These are phyloP conservation scores for Dictyostelium capitatum DNA, from an alignment of 78 protist species.

Conservation along the genomic window DNA sequence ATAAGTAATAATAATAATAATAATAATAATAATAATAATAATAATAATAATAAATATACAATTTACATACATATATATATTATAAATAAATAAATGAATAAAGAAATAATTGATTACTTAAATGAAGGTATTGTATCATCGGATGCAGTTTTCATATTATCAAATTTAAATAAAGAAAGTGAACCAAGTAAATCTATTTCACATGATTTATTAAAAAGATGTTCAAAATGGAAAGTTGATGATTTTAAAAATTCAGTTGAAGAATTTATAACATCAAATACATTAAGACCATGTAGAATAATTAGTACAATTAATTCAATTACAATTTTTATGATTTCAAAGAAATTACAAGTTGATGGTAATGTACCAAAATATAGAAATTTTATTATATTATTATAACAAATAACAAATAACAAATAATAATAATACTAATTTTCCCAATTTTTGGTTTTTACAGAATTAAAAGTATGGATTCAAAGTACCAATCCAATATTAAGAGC, in stretches of 20 bases:
- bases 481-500: conserved; percentile 1
- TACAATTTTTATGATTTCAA: conserved; percentile 1
- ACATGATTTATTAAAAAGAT: background rate
- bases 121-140: background rate
- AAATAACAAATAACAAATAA: no score
- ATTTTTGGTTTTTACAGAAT: background rate
- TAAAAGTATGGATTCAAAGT: conserved; percentile 2
- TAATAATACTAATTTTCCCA: no score
- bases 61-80: no score
- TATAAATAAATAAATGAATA: no score
- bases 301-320: background rate
- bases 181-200: background rate
- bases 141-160: background rate
- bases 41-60: no score
- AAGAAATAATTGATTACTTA: background rate
- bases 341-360: background rate
- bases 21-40: no score
- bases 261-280: background rate
- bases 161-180: background rate
- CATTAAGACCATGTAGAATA: background rate
- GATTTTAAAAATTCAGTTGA: background rate
- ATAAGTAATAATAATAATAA: no score
- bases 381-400: no score
- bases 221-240: conserved; percentile 2
- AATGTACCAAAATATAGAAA: background rate